A percentile compares a stretch with the other conserved stretches of the same genome.
These are phyloP conservation scores for Penstemon barbatus DNA, from an alignment of 257 asterid species.

Conservation along the genomic window DNA sequence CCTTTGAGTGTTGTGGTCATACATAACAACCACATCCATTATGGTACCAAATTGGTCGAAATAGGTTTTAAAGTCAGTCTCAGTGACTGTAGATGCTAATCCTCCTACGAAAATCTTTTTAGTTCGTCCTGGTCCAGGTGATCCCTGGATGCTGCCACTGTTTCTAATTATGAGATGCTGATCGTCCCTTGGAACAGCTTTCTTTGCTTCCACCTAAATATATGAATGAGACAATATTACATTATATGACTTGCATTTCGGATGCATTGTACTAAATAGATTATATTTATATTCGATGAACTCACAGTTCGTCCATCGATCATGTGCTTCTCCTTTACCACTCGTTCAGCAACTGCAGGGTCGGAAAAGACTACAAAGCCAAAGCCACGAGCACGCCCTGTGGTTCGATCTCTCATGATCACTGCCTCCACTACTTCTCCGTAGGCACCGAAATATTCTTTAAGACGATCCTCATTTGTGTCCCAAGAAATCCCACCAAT, in stretches of 20 bases:
- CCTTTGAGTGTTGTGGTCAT: conserved; percentile 89
- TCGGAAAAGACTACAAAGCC: conserved; percentile 51
- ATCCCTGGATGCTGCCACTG: conserved; percentile 57
- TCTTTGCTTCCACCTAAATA: conserved; percentile 87
- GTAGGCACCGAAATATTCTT: conserved; percentile 44
- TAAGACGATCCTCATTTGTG: conserved; percentile 48
- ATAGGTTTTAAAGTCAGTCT: conserved; percentile 78
- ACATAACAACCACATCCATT: conserved; percentile 90
- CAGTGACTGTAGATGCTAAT: conserved; percentile 78
- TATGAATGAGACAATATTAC: conserved; percentile 40
- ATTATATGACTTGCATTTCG: conserved; percentile 46
- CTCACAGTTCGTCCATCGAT: conserved; percentile 57
- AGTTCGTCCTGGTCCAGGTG: conserved; percentile 75
- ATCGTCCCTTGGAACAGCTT: conserved; percentile 93
- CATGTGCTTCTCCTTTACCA: conserved; percentile 47
- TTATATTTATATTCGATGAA: conserved; percentile 7
- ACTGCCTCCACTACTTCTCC: conserved; percentile 59
- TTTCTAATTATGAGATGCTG: conserved; percentile 41
- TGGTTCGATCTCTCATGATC: conserved; percentile 55
- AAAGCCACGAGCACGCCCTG: conserved; percentile 64
- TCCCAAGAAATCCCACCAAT: conserved; percentile 64
- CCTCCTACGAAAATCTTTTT: conserved; percentile 92
- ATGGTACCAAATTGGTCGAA: conserved; percentile 79
- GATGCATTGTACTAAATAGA: conserved; percentile 30
- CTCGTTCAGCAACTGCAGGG: conserved; percentile 51